Conservation (phyloP, 495 filamentous ascomycete species). For the Bacidia rubella region DNA sequence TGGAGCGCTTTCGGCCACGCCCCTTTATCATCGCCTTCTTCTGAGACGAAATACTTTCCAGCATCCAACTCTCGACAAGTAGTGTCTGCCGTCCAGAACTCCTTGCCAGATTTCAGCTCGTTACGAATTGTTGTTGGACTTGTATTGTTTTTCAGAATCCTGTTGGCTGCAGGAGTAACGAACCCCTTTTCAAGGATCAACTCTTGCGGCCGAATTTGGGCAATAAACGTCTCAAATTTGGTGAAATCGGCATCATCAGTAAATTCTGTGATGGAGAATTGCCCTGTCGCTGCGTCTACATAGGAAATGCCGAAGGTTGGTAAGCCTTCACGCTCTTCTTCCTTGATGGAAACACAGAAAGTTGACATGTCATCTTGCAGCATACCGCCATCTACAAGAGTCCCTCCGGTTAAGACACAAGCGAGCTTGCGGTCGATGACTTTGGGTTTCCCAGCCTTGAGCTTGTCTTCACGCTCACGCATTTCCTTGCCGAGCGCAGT, state of each 20-base stretch:
- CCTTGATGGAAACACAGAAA: slow-evolving; percentile 93
- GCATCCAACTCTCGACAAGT: slow-evolving; percentile 72
- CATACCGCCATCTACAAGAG: slow-evolving; percentile 90
- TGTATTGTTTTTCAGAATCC: slow-evolving; percentile 96
- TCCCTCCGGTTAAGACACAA: slow-evolving; percentile 82
- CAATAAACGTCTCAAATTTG: slow-evolving; percentile 95
- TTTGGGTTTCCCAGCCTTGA: slow-evolving; percentile 45
- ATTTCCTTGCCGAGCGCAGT: slow-evolving; percentile 94
- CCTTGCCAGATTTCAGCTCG: slow-evolving; percentile 68
- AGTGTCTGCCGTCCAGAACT: slow-evolving; percentile 84
- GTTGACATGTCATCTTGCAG: slow-evolving; percentile 96
- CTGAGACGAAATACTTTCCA: slow-evolving; percentile 61
- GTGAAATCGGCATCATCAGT: slow-evolving; percentile 88
- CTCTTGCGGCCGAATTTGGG: slow-evolving; percentile 83
- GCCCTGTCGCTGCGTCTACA: slow-evolving; percentile 90
- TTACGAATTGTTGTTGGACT: slow-evolving; percentile 92
- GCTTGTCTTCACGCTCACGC: slow-evolving; percentile 65
- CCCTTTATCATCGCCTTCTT: slow-evolving; percentile 46
- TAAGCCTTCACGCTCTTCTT: slow-evolving; percentile 57
- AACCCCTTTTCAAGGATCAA: slow-evolving; percentile 79
- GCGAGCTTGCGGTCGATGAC: slow-evolving; percentile 85
- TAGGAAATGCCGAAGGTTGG: slow-evolving; percentile 87
- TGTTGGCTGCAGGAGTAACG: slow-evolving; percentile 68
- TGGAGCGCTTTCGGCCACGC: slow-evolving; percentile 71
- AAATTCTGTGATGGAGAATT: slow-evolving; percentile 87